A percentile compares a stretch with the other conserved stretches of the same genome.
Conservation (phyloP, 495 filamentous ascomycete genomes). For the Tuber indicum region DNA sequence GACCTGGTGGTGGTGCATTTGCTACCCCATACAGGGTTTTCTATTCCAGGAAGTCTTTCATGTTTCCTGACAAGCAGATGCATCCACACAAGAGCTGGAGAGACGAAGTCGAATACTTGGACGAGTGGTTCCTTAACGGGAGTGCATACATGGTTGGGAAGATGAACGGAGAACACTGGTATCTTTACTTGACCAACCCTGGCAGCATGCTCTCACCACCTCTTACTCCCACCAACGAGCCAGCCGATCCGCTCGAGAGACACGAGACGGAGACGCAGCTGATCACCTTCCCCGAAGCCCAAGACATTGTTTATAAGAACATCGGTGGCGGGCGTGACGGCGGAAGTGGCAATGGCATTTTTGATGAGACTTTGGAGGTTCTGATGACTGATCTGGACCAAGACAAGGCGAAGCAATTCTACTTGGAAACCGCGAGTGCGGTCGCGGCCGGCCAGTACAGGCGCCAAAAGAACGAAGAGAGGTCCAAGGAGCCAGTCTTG, state of each 20-base stretch:
- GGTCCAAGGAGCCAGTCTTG: constrained; percentile 46
- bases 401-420: constrained; percentile 92
- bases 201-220: constrained; percentile 76
- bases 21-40: constrained; percentile 93
- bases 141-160: constrained; percentile 99
- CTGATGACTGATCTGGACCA: constrained; percentile 97
- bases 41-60: constrained; percentile 97
- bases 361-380: constrained; percentile 92
- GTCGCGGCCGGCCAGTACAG: constrained; percentile 74
- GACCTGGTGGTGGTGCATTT: constrained; percentile 58
- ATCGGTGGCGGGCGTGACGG: constrained; percentile 45
- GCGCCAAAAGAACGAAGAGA: constrained; percentile 53
- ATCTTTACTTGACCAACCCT: constrained; percentile 89
- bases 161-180: constrained; percentile 99
- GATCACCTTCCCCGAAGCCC: constrained; percentile 49
- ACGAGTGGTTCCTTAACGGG: constrained; percentile 80
- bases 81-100: constrained; percentile 97
- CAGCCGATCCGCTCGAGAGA: constrained; percentile 40
- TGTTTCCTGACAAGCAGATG: constrained; percentile 89
- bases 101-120: constrained; percentile 85
- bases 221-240: constrained; percentile 58
- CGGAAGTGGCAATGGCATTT: constrained; percentile 41
- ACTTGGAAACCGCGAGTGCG: constrained; percentile 83
- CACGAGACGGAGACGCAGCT: constrained; percentile 62
- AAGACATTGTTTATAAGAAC: constrained; percentile 45